phyloP scores from a whole-genome alignment of 164 flowering plant species.

The Protea cynaroides region DNA sequence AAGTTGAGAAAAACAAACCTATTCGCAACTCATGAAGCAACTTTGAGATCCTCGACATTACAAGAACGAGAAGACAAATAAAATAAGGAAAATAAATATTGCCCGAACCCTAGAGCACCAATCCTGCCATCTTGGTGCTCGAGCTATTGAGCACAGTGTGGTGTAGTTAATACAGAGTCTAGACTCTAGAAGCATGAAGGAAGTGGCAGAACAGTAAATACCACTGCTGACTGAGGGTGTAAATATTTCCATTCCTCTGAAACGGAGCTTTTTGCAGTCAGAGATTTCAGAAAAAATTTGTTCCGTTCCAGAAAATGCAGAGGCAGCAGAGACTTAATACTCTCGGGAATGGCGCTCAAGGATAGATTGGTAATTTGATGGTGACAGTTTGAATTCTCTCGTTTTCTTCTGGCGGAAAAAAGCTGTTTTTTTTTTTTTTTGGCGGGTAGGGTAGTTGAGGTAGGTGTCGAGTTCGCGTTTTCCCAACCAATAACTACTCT shows the following conservation, averaged over 20 bases:
- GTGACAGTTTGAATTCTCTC: not conserved
- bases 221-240: slow-evolving; percentile 10
- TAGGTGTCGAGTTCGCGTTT: too few relatives aligned
- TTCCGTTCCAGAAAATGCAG: not conserved
- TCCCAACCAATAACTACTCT: too few relatives aligned
- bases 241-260: slow-evolving; percentile 6
- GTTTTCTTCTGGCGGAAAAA: not conserved
- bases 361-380: not conserved
- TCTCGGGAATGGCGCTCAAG: not conserved
- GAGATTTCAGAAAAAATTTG: not conserved
- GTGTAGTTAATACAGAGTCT: not conserved
- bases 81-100: slow-evolving; percentile 1
- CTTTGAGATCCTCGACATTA: not conserved
- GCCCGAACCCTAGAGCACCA: slow-evolving; percentile 10
- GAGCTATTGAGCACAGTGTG: slow-evolving; percentile 6
- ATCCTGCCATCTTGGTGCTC: not conserved
- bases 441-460: not conserved
- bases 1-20: not conserved
- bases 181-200: not conserved
- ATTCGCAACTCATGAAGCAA: not conserved
- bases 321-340: not conserved
- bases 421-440: not conserved
- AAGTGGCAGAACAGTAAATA: slow-evolving; percentile 30
- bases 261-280: slow-evolving; percentile 7
- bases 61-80: slow-evolving; percentile 3